These are phyloP conservation scores for Yamadazyma blattariae DNA, from an alignment of 1,139 yeast species.

Conservation along the genomic window DNA sequence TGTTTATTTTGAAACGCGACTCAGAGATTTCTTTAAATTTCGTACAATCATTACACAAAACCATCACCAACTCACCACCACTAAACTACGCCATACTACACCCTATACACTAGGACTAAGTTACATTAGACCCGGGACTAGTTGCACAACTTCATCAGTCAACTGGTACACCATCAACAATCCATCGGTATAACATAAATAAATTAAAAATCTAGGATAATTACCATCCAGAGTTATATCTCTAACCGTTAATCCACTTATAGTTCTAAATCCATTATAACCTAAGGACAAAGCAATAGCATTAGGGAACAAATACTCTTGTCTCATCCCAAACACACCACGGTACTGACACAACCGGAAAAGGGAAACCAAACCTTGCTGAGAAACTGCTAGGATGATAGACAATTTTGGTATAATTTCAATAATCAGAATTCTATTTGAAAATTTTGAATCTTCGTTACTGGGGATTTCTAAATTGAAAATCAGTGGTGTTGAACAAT, in stretches of 20 bases:
- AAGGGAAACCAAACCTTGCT: conserved; percentile 56
- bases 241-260: conserved; percentile 29
- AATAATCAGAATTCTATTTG: conserved; percentile 54
- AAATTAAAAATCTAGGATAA: conserved; percentile 23
- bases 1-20: too few relatives aligned
- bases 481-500: conserved; percentile 43
- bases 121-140: too few relatives aligned
- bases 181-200: conserved; percentile 34
- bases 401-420: conserved; percentile 52
- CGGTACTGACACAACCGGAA: conserved; percentile 55
- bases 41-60: too few relatives aligned
- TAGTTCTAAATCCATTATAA: conserved; percentile 28
- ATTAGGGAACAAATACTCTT: conserved; percentile 55
- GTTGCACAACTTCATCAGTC: conserved; percentile 2
- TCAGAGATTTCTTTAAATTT: too few relatives aligned
- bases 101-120: too few relatives aligned
- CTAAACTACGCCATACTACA: too few relatives aligned
- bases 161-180: conserved; percentile 27
- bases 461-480: conserved; percentile 36
- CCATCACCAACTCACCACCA: too few relatives aligned
- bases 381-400: conserved; percentile 53
- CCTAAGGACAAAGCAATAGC: conserved; percentile 26
- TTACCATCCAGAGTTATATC: conserved; percentile 17
- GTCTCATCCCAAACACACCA: conserved; percentile 59
- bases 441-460: conserved; percentile 36